Conservation (phyloP, 2,329 filamentous ascomycete genomes). For the Elsinoe batatas region DNA sequence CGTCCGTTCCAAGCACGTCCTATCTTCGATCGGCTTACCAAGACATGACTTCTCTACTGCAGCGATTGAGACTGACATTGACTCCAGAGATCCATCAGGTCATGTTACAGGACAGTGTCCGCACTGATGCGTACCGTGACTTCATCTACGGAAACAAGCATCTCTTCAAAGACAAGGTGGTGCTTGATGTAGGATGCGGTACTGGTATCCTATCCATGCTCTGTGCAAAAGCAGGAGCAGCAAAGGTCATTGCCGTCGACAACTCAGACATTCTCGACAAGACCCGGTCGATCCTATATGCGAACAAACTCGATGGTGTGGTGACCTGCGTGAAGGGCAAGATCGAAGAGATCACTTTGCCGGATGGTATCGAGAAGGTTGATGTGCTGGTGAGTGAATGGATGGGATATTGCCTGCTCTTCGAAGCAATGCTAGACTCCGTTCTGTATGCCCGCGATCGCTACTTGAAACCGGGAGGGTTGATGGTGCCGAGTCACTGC, state of each 20-base stretch:
- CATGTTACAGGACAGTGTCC: constrained; percentile 84
- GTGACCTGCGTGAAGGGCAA: constrained; percentile 77
- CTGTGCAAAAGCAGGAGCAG: constrained; percentile 80
- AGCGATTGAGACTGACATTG: not conserved
- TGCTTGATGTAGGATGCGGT: constrained; percentile 82
- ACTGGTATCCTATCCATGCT: constrained; percentile 87
- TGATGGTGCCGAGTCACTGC: constrained; percentile 79
- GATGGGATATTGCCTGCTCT: constrained; percentile 94
- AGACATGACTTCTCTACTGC: not conserved
- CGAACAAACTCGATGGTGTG: constrained; percentile 61
- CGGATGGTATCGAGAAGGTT: constrained; percentile 57
- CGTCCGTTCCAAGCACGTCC: too few relatives aligned
- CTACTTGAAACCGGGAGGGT: constrained; percentile 68
- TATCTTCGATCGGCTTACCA: not conserved
- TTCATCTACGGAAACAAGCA: constrained; percentile 90
- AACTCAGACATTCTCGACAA: constrained; percentile 85
- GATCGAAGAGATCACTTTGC: constrained; percentile 73
- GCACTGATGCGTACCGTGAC: constrained; percentile 86
- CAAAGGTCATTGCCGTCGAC: constrained; percentile 80
- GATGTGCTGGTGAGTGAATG: constrained; percentile 95
- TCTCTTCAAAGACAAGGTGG: constrained; percentile 73
- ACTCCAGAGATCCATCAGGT: constrained; percentile 78
- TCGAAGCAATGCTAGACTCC: constrained; percentile 92
- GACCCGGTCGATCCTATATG: constrained; percentile 72
- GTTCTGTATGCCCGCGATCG: constrained; percentile 80